Conservation (phyloP, 2,329 filamentous ascomycete genomes). For the Apiospora rasikravindrae region DNA sequence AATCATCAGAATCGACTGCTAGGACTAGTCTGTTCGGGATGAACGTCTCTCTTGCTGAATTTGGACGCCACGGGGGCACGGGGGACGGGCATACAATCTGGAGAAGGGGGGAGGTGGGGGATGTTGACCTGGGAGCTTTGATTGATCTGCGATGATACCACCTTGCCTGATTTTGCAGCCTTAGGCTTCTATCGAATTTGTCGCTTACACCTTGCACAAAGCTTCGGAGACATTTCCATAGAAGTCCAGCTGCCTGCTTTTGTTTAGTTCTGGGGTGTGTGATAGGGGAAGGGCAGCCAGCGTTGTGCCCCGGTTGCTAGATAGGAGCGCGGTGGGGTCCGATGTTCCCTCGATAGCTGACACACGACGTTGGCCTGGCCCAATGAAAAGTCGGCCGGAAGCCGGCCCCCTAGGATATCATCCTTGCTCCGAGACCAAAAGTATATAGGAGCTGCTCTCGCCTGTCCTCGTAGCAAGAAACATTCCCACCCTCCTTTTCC, state of each 20-base stretch:
- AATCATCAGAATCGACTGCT: background rate
- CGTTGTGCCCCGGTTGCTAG: background rate
- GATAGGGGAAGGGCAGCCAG: background rate
- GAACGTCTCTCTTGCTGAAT: background rate
- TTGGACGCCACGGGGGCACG: background rate
- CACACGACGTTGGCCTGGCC: background rate
- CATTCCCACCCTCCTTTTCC: background rate
- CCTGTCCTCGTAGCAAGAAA: background rate
- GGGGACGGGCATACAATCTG: background rate
- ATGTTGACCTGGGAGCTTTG: background rate
- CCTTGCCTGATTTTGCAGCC: background rate
- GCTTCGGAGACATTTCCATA: background rate
- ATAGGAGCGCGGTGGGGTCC: background rate
- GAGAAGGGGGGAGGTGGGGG: background rate
- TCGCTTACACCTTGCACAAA: background rate
- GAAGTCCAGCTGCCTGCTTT: background rate
- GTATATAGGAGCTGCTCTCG: background rate
- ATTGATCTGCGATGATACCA: background rate
- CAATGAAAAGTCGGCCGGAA: background rate
- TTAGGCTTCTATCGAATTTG: background rate
- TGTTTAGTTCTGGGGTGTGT: background rate
- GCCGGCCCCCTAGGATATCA: background rate
- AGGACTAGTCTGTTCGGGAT: background rate
- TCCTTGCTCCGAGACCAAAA: background rate
- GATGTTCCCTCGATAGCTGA: background rate